Conservation (phyloP, 371 early-diverging fungal genomes). For the Syncephalastrum contaminatum region DNA sequence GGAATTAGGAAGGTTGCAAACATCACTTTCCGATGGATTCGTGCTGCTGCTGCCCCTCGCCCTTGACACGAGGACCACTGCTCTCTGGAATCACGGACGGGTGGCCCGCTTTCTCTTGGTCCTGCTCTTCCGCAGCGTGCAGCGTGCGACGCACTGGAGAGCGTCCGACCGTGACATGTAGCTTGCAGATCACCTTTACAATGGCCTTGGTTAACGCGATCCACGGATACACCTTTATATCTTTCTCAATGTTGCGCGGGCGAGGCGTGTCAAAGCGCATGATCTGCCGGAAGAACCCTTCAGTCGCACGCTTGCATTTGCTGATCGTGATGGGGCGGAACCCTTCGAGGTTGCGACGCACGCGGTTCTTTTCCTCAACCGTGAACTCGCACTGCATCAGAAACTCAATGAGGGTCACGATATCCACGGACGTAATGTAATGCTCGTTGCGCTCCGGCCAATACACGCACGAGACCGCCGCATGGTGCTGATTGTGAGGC, state of each 20-base stretch:
- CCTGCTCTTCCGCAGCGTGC: too few species aligned
- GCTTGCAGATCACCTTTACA: too few species aligned
- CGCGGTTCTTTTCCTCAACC: constrained; percentile 83
- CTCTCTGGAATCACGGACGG: too few species aligned
- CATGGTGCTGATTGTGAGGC: too few species aligned
- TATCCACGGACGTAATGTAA: constrained; percentile 81
- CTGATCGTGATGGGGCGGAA: constrained; percentile 77
- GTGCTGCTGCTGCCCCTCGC: too few species aligned
- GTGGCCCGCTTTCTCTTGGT: too few species aligned
- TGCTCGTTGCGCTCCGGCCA: constrained; percentile 73
- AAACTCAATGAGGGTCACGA: constrained; percentile 69
- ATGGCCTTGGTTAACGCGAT: too few species aligned
- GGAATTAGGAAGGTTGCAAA: too few species aligned
- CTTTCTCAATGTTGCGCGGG: constrained; percentile 86
- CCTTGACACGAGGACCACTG: too few species aligned
- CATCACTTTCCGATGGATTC: too few species aligned
- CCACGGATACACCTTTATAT: constrained; percentile 83
- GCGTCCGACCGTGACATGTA: too few species aligned
- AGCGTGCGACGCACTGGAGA: too few species aligned
- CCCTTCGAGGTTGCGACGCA: constrained; percentile 81
- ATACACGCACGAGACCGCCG: constrained; percentile 72
- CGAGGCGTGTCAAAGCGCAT: constrained; percentile 82
- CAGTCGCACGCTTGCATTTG: constrained; percentile 67
- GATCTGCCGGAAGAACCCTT: constrained; percentile 74
- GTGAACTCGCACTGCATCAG: constrained; percentile 71